A percentile compares a stretch with the other conserved stretches of the same genome.
Evolutionary conservation across 2,329 filamentous ascomycete genomes (phyloP).

Genomic region (Xylariales sp.): DNA sequence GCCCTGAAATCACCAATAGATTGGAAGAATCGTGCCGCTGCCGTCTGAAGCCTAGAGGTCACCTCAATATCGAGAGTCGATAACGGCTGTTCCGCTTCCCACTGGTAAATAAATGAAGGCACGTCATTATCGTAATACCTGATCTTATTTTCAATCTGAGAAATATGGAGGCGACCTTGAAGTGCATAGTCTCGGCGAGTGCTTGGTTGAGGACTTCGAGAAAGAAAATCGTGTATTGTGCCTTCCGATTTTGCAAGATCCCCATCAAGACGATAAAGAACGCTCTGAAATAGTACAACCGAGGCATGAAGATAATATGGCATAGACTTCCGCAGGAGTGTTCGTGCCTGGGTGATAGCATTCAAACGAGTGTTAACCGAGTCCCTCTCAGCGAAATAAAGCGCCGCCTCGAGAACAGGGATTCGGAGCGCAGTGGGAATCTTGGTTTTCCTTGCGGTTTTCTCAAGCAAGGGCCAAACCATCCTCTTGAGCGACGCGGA

Average conservation of each 20-base stretch:
- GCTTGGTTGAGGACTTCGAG: conserved; percentile 6
- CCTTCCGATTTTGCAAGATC: conserved; percentile 20
- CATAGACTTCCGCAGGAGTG: conserved; percentile 21
- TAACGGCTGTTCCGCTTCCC: conserved; percentile 22
- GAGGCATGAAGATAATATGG: conserved; percentile 27
- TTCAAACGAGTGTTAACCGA: conserved; percentile 16
- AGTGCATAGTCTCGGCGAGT: conserved; percentile 24
- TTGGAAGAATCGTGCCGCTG: conserved; percentile 26
- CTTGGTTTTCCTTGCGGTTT: conserved; percentile 7
- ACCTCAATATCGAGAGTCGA: conserved; percentile 28
- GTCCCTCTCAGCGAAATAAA: conserved; percentile 28
- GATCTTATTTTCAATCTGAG: conserved; percentile 29
- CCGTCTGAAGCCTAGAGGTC: conserved; percentile 25
- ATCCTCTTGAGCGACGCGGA: conserved; percentile 16
- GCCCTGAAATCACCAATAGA: conserved; percentile 26
- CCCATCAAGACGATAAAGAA: conserved; percentile 21
- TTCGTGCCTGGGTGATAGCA: conserved; percentile 19
- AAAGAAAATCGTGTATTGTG: conserved; percentile 18
- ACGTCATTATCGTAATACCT: conserved; percentile 25
- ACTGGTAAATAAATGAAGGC: conserved; percentile 23
- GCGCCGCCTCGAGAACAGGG: conserved; percentile 19
- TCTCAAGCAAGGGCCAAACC: conserved; percentile 22
- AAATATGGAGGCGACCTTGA: conserved; percentile 26
- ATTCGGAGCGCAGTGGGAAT: conserved; percentile 11
- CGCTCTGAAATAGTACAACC: conserved; percentile 24